Base-by-base conservation (phyloP, 148 eudicot genomes). In the Camellia granthamiana region DNA sequence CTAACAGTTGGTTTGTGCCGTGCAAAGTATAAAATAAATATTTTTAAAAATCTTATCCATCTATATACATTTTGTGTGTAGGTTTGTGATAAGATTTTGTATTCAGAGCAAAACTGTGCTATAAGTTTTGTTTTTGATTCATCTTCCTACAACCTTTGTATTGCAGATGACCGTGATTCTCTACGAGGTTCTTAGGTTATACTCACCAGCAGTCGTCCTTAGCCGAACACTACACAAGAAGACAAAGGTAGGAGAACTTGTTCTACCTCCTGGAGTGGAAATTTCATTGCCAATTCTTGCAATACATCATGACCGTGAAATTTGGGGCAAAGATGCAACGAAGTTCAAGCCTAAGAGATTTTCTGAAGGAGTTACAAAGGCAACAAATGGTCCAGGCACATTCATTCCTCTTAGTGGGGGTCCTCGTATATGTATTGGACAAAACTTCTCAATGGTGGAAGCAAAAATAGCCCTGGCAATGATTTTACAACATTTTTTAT, bases 331-430 rank as follows among this genome's bases (percentile, higher is more conserved):
- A 9, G 89, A 91, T 55, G 91, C 81, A 6, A 58, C 42, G 0
- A 90, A 90, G 70, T 90, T 91, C 80, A 88, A 87, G 6, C 95
- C 95, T 8, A 85, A 88, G 58, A 83, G 93, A 19, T 91, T 91
- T 71, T 83, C 90, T 0, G 85, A 83, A 65, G 95, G 95, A 6
- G 78, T 88, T 60, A 38, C 83, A 0, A 84, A 84, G 14, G 95
- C 91, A 14, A 68, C 87, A 1, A 87, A 61, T 30, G 82, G 81
- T 2, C 83, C 77, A n/a, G 71, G 56, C 19, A 69, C 90, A 1
- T 91, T 73, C 81, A 78, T 88, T 49, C 90, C 90, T 6, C 90
- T 91, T 42, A 79, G 89, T 43, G 74, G 86, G 76, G 94, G 92
- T 0, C 92, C 94, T 0, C 77, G 92, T 41, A 84, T 85, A 21